Base-by-base conservation (phyloP, 306 rosid species). In the Cyamopsis tetragonoloba region DNA sequence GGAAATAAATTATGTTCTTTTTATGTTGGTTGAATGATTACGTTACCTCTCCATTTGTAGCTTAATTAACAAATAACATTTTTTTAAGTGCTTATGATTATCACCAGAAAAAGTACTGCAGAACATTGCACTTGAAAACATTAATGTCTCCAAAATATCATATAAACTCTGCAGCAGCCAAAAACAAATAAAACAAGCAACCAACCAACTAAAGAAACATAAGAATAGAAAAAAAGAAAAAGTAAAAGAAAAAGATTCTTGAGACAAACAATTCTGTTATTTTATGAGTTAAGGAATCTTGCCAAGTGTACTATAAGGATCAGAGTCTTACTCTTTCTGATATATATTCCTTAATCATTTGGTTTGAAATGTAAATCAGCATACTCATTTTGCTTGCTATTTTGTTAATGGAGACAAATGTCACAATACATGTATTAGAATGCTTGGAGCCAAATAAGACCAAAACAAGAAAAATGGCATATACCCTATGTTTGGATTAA, bases 1-100 rank as follows among this genome's bases (percentile, higher is more conserved):
- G 69, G 41, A 61, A 76, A 81, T 66, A 71, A 71, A 54, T 42
- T 54, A 61, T 55, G 15, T 70, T 73, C 17, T 69, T 77, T 50
- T n/a, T n/a, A n/a, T 53, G 48, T 47, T 69, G 50, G 73, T 71
- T 62, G 17, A 23, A 58, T 81, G 63, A 63, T 61, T 14, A 31
- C 46, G 51, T 14, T 59, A 51, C 51, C 60, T 55, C 9, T 55
- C 9, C 53, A 58, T 49, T 26, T 31, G 72, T 14, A 55, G 68
- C 43, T 54, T 32, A 43, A 23, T 71, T 53, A 32, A 61, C 6
- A 54, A 39, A 6, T 46, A 7, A 63, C 31, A 38, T 44, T 28
- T 35, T 46, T 19, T 19, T 62, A 67, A 5, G 15, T 12, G 63
- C 56, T 13, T 68, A 13, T 31, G 23, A 28, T 54, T 34, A 15